Base-by-base conservation (phyloP, 2,329 filamentous ascomycete genomes). In the Colletotrichum spaethianum region DNA sequence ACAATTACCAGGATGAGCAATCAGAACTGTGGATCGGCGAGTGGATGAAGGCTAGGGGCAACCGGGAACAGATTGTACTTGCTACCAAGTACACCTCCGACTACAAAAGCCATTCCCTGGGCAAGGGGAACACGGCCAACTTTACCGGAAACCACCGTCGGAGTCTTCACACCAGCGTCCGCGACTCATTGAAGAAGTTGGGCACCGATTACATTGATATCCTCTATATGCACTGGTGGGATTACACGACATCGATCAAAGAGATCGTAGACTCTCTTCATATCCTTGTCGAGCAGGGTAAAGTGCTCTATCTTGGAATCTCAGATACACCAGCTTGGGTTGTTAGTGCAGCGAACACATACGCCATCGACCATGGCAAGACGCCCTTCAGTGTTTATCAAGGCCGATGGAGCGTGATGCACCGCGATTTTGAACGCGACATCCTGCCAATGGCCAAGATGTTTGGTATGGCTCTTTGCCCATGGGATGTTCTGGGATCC, bases 401-500 rank as follows among this genome's bases (percentile, higher is more conserved):
- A 74, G 83, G 82, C 26, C 77, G 78, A 0, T 85, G 82, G 82
- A 82, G 77, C 60, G 73, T 80, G 12, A 74, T 78, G 63, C 38
- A 67, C 36, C 78, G 82, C 3, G 82, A 83, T 61, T 77, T 84
- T 40, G 83, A 85, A 74, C 79, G 83, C 40, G 82, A 85, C 4
- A 83, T 85, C 44, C 74, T 86, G 9, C 84, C 84, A 1, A 84
- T 86, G 83, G 79, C 79, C 3, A 77, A 79, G 20, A 76, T 79
- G 44, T 82, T 82, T 38, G 83, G 83, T 60, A 84, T 86, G 90
- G 91, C 82, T 38, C 75, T 91, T 2, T 81, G 85, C 0, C 90
- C 91, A 0, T 93, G 90, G 89, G 90, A 89, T 63, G 87, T 86
- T 0, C 79, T 91, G 12, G 88, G 89, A n/a, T 85, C 80, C 81